Evolutionary conservation across 345 rosid species (phyloP), one percentile per base, ranked within the genome.

Genomic region (Noccaea caerulescens): DNA sequence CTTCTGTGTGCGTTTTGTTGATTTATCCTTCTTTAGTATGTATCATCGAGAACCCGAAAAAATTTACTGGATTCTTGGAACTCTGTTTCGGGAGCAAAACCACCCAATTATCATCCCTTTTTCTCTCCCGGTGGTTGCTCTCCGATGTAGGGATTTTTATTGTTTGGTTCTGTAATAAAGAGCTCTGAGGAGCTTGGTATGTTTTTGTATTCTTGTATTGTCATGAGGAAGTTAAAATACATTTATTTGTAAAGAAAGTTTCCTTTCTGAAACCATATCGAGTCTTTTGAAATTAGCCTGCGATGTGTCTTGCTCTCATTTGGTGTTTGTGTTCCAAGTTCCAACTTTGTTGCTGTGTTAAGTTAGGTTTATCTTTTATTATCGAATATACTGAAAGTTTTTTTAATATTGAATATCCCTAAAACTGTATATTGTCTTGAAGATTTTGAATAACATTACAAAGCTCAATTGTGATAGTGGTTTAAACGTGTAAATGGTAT

Each of bases 211-310:
- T 69, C 39, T 69, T 63, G 79, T 76, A 56, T 47, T 69, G 70
- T 42, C 6, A 38, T 47, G 66, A 56, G 75, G 66, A 76, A 55
- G 66, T 68, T 54, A 56, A 63, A 63, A 63, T 58, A 76, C 79
- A 69, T 69, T 63, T 69, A 69, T 76, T 69, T 76, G 79, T 69
- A 76, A 69, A 76, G 75, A 69, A 62, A 62, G 54, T 69, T 47
- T 63, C 55, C 65, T 63, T 58, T 63, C 44, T 68, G 50, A 59
- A 54, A 45, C 65, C 14, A 50, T 42, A 10, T 52, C 9, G 58
- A 43, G 13, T 51, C 39, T 13, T 68, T 8, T 54, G 51, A 53
- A 23, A 36, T 52, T 50, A 27, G 3, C 9, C 43, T 72, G 71
- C 3, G 4, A 33, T 71, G 5, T 37, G 37, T 58, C 30, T 47